Percentiles rank a stretch among this genome's conserved stretches.
Conservation (phyloP, 1,139 yeast species). For the Citeromyces hawaiiensis region DNA sequence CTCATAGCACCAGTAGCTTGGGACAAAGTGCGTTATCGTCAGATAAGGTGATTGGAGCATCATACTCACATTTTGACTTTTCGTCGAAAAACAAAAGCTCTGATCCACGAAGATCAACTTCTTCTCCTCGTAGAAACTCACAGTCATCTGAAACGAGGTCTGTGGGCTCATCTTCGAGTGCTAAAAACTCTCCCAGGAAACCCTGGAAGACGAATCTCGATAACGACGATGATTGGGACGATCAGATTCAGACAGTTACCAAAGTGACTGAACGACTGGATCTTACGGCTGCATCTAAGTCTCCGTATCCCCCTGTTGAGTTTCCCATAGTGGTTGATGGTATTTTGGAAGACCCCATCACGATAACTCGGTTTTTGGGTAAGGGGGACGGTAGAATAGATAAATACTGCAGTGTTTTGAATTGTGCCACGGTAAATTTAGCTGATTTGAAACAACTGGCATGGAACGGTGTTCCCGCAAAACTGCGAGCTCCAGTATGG, state of each 20-base stretch:
- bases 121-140: constrained; percentile 2
- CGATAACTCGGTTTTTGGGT: constrained; percentile 18
- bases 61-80: constrained; percentile 13
- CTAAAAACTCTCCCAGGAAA: constrained; percentile 6
- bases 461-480: constrained; percentile 90
- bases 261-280: background rate
- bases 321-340: constrained; percentile 11
- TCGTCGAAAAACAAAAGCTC: background rate
- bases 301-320: background rate
- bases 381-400: constrained; percentile 45
- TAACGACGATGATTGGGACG: constrained; percentile 9
- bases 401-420: constrained; percentile 55
- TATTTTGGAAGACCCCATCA: constrained; percentile 20
- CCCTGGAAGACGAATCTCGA: constrained; percentile 5
- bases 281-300: constrained; percentile 3
- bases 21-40: constrained; percentile 6
- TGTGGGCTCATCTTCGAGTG: constrained; percentile 8
- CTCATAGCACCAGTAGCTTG: constrained; percentile 1
- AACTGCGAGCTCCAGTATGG: constrained; percentile 80
- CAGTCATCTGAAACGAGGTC: constrained; percentile 6
- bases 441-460: constrained; percentile 63
- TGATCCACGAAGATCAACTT: background rate
- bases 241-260: constrained; percentile 3
- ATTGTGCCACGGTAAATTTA: constrained; percentile 48
- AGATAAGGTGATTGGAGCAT: constrained; percentile 14